Evolutionary conservation across 2,329 filamentous ascomycete species (phyloP).

Genomic region (Helminthosporium solani): DNA sequence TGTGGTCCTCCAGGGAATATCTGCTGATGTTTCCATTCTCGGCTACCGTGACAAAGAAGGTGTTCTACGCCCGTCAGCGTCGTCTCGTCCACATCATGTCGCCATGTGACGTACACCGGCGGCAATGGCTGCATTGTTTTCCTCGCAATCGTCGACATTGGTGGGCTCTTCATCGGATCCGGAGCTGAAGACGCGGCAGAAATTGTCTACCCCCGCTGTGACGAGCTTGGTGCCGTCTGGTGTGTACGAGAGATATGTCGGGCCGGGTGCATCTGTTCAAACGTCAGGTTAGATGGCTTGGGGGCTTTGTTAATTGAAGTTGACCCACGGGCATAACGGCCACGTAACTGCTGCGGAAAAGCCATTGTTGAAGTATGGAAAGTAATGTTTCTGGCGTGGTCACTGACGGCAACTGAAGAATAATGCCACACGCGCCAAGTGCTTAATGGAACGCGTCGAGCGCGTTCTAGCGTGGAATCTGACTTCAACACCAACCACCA

Average conservation of each 20-base stretch:
- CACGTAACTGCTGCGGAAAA: conserved; percentile 24
- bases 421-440: conserved; percentile 3
- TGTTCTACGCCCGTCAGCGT: conserved; percentile 54
- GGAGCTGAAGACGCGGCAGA: conserved; percentile 87
- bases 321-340: conserved; percentile 36
- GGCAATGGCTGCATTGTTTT: conserved; percentile 78
- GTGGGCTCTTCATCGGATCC: conserved; percentile 89
- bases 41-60: conserved; percentile 83
- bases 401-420: neutral
- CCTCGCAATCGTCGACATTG: conserved; percentile 87
- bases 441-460: conserved; percentile 4
- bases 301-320: neutral
- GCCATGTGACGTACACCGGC: conserved; percentile 59
- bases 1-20: conserved; percentile 74
- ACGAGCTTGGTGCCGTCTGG: conserved; percentile 83
- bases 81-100: too few relatives aligned
- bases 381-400: too few relatives aligned
- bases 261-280: conserved; percentile 71
- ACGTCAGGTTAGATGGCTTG: conserved; percentile 7
- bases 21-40: conserved; percentile 96
- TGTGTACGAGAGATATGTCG: conserved; percentile 85
- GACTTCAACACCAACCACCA: neutral
- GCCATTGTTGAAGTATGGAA: conserved; percentile 38
- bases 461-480: neutral
- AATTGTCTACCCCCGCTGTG: conserved; percentile 91